Conservation (phyloP, 108 stramenopile species). For the Cyclostephanos tholiformis region DNA sequence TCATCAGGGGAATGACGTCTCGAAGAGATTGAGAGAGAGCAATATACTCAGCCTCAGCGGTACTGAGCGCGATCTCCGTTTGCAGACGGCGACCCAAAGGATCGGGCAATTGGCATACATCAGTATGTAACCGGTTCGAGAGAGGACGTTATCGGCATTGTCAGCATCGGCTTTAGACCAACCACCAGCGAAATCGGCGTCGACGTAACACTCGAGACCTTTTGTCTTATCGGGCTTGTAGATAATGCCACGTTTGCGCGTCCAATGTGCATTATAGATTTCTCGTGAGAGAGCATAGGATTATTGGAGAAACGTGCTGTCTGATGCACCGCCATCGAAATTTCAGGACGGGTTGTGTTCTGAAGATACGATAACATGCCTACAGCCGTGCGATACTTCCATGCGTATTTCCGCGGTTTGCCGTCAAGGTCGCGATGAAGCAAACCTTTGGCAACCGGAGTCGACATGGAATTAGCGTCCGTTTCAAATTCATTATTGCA, state of each 20-base stretch:
- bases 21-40: constrained; percentile 6
- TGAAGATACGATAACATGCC: constrained; percentile 48
- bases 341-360: constrained; percentile 33
- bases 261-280: constrained; percentile 48
- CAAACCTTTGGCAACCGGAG: not conserved
- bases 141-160: not conserved
- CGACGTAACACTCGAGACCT: constrained; percentile 42
- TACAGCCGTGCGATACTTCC: constrained; percentile 40
- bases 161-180: constrained; percentile 20
- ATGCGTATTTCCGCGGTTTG: constrained; percentile 15
- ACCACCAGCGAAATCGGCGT: constrained; percentile 50
- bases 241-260: constrained; percentile 24
- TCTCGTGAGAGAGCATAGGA: constrained; percentile 47
- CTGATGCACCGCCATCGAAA: constrained; percentile 47
- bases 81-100: not conserved
- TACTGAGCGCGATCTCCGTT: constrained; percentile 16
- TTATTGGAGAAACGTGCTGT: constrained; percentile 46
- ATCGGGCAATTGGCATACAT: constrained; percentile 34
- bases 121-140: constrained; percentile 22
- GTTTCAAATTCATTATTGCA: not conserved
- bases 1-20: constrained; percentile 16
- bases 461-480: too few relatives aligned
- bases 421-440: constrained; percentile 24
- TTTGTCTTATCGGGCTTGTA: constrained; percentile 15
- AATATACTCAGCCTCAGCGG: constrained; percentile 21